Evolutionary conservation across 1,284 basidiomycete species (phyloP).

Genomic region (Porodaedalea pini): DNA sequence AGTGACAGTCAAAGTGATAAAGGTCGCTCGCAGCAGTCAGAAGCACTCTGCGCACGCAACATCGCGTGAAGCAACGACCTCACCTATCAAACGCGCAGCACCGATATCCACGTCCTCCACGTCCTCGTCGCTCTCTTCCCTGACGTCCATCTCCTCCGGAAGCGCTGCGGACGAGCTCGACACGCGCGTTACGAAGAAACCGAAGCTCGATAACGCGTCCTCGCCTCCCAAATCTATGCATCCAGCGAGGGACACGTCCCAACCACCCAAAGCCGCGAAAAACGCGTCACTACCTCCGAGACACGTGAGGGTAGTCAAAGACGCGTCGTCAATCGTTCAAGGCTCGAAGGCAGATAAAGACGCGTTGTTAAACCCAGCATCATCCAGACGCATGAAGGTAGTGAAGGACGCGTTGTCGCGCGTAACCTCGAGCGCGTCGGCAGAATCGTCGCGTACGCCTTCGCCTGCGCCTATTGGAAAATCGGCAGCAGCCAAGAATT

Average conservation of each 20-base stretch:
- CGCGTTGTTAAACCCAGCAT: not conserved
- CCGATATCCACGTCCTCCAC: conserved; percentile 6
- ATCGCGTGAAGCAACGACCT: not conserved
- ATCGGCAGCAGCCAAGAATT: not conserved
- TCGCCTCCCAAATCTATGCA: not conserved
- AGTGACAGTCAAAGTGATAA: not conserved
- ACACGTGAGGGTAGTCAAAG: not conserved
- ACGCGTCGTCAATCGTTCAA: not conserved
- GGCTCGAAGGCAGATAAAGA: not conserved
- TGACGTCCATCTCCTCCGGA: not conserved
- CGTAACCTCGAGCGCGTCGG: not conserved
- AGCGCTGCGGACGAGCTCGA: not conserved
- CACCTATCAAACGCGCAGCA: not conserved
- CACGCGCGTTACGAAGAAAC: conserved; percentile 12
- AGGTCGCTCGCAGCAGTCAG: not conserved
- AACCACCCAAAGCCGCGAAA: not conserved
- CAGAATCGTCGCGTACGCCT: not conserved
- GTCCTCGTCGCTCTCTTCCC: not conserved
- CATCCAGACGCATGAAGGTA: not conserved
- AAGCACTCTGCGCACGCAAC: not conserved
- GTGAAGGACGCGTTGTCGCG: not conserved
- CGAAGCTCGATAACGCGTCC: conserved; percentile 11
- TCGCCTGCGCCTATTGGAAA: not conserved
- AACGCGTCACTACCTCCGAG: not conserved
- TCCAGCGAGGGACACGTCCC: not conserved